phyloP scores from a whole-genome alignment of 148 eudicot species.

The Persicaria tinctoria region DNA sequence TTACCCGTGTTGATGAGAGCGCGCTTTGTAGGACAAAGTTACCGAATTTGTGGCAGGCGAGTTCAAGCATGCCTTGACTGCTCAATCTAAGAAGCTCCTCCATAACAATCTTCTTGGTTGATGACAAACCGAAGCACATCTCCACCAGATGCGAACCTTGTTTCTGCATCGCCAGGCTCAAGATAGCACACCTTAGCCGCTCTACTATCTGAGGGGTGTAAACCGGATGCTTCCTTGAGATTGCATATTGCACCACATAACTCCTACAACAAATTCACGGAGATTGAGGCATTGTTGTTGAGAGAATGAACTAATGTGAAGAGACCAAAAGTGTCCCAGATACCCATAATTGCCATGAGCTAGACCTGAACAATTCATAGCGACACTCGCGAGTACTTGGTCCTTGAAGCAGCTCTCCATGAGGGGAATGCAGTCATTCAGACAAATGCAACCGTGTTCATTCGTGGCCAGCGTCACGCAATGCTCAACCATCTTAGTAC shows the following conservation, averaged over 20 bases:
- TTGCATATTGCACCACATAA: slow-evolving; percentile 9
- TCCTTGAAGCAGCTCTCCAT: background rate
- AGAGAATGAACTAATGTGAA: background rate
- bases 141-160: slow-evolving; percentile 6
- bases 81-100: slow-evolving; percentile 1
- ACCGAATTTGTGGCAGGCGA: background rate
- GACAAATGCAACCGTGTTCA: background rate
- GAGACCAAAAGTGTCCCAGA: too few relatives aligned
- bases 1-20: background rate
- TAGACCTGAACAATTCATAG: background rate
- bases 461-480: background rate
- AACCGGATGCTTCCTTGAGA: background rate
- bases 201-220: background rate
- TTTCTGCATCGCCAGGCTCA: background rate
- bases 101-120: slow-evolving; percentile 1
- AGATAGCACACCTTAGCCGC: background rate
- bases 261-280: background rate
- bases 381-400: background rate
- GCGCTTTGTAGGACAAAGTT: slow-evolving; percentile 2
- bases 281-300: background rate
- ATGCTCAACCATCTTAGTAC: background rate
- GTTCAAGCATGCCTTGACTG: background rate
- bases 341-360: background rate
- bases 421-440: background rate
- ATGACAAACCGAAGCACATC: background rate